Evolutionary conservation across 768 basidiomycete species (phyloP), one percentile per base, ranked within the genome.

Genomic region (Leucocoprinus leucothites): DNA sequence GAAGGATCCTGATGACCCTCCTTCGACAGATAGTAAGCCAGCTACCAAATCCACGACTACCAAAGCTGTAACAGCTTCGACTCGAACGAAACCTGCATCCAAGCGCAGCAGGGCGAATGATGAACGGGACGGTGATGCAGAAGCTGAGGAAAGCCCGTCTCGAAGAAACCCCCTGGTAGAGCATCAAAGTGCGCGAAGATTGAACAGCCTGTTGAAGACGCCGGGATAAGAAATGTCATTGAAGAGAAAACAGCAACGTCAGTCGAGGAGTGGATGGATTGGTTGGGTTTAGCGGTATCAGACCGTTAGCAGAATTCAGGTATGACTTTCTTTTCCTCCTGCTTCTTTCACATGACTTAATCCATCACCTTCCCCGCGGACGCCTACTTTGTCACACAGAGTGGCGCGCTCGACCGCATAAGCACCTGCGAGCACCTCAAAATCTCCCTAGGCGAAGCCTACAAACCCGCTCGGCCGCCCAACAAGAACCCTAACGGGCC

Each of bases 241-340:
- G 41, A 53, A 43, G 41, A 41, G 9, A 43, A 44, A 6, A 25
- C 26, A 19, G 18, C 49, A 24, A 7, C 34, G 26, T 13, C 5
- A 13, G 11, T 31, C 31, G 11, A 11, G 31, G 31, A 31, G 31
- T 11, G 6, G 45, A 58, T 19, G 26, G 47, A 11, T 28, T 54
- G 16, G 52, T 48, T 9, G 53, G 55, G 34, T 81, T 82, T 48
- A 71, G 77, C 57, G 81, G 81, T 11, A 65, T 80, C 51, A 77
- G 76, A 62, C 82, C 81, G 26, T 77, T 75, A 28, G 72, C 78
- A 63, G 67, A 41, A 69, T 71, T 58, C 69, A 72, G 64, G 68
- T 65, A 11, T 22, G 59, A 52, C 57, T 45, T 21, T 53, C 28
- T 48, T 40, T 21, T n/a, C n/a, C 14, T 47, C 36, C 11, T 54